Evolutionary conservation across 805 yeast genomes (phyloP), one percentile per base, ranked within the genome.

Genomic region (Pichia eremophila): DNA sequence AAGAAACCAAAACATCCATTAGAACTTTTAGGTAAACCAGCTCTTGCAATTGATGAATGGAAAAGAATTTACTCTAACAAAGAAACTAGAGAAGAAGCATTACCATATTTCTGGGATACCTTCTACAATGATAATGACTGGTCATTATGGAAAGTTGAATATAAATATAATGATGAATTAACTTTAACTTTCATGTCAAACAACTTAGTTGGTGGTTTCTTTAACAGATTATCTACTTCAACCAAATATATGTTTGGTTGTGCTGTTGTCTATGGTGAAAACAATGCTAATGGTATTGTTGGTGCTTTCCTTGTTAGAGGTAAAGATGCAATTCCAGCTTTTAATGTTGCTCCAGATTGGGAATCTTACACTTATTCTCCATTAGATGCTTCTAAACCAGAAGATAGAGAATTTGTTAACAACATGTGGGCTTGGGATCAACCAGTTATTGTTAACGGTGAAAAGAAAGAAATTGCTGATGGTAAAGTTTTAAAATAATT

Each of bases 261-360:
- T 65, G 69, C 84, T 72, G 95, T 90, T 62, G 98, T 93, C 59
- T 91, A 85, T 75, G 99, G 99, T 73, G 97, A 86, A 77, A 88
- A 89, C 89, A 91, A 89, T 85, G 76, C 83, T 83, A 91, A 91
- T 74, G 98, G 97, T 77, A 90, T 91, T 67, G 74, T 86, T 60
- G 97, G 96, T 77, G 95, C 84, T 66, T 83, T 91, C 78, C 72
- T 93, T 65, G 83, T 91, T 65, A 89, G 98, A 76, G 99, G 99
- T 63, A 87, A 91, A 72, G 96, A 91, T 53, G 72, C 61, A 66
- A 78, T 60, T 49, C 95, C 97, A 69, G 99, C 96, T 54, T 88
- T 91, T 65, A 85, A 91, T 57, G 98, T 93, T 69, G 99, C 98
- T 65, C 97, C 99, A 70, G 99, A 93, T 74, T 89, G 95, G 95